These are phyloP conservation scores for Microcera coccophila DNA, from an alignment of 2,329 filamentous ascomycete species.

Conservation along the genomic window DNA sequence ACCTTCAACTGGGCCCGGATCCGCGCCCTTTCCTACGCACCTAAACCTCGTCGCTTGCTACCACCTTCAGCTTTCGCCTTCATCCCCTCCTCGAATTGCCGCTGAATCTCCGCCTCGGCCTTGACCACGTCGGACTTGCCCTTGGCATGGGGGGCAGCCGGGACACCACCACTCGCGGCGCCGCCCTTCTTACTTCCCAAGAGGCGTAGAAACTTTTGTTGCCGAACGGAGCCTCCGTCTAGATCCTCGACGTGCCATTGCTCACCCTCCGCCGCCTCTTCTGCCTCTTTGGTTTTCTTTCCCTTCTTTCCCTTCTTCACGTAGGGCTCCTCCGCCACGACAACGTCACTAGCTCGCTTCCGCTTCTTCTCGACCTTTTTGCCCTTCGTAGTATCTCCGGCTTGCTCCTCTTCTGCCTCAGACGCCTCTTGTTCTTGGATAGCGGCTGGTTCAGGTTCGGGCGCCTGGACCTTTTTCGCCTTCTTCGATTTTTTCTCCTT, in stretches of 20 bases:
- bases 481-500: constrained; percentile 18
- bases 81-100: constrained; percentile 55
- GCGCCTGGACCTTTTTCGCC: background rate
- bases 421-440: constrained; percentile 7
- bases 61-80: constrained; percentile 52
- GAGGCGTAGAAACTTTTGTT: constrained; percentile 55
- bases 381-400: constrained; percentile 24
- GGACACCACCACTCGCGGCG: constrained; percentile 22
- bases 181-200: constrained; percentile 50
- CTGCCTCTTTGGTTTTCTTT: constrained; percentile 13
- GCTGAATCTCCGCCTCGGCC: constrained; percentile 52
- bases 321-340: constrained; percentile 15
- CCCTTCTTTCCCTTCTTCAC: constrained; percentile 27
- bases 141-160: constrained; percentile 16
- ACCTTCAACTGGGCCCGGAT: background rate
- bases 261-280: constrained; percentile 30
- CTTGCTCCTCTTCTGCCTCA: constrained; percentile 12
- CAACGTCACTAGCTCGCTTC: constrained; percentile 28
- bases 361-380: constrained; percentile 36
- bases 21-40: constrained; percentile 37
- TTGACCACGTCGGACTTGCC: constrained; percentile 34
- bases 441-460: constrained; percentile 10
- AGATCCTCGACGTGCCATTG: constrained; percentile 53
- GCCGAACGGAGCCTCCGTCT: constrained; percentile 47
- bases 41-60: constrained; percentile 49